Conservation (phyloP, 768 basidiomycete genomes). For the Trametes gibbosa region DNA sequence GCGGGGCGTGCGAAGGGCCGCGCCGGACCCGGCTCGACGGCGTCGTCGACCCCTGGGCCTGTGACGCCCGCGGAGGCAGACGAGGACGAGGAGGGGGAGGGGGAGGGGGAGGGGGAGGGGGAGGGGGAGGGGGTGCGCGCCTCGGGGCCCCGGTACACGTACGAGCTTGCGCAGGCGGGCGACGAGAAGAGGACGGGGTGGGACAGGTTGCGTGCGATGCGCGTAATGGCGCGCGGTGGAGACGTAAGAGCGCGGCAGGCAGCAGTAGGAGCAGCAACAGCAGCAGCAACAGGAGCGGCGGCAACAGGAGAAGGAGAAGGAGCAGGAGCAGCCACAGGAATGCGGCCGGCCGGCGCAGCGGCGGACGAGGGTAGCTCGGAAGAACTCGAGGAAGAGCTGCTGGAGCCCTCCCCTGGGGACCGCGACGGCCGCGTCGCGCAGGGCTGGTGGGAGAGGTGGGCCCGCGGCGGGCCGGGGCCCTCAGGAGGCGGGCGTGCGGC, state of each 20-base stretch:
- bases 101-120: not conserved
- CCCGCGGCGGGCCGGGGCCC: slow-evolving; percentile 26
- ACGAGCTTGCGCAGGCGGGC: too few relatives aligned
- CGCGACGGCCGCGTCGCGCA: slow-evolving; percentile 33
- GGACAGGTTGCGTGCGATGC: too few relatives aligned
- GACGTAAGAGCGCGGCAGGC: not conserved
- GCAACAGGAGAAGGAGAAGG: too few relatives aligned
- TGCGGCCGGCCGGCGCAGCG: too few relatives aligned
- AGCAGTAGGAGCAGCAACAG: too few relatives aligned
- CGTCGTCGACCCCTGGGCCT: slow-evolving; percentile 36
- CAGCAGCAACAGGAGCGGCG: too few relatives aligned
- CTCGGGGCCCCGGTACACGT: too few relatives aligned
- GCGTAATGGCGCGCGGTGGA: not conserved
- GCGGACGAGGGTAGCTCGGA: slow-evolving; percentile 12
- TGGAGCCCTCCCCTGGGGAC: not conserved
- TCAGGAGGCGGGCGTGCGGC: not conserved
- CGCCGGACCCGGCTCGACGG: slow-evolving; percentile 24
- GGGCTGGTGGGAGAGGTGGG: slow-evolving; percentile 56
- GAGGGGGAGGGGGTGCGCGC: not conserved
- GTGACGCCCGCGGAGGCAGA: slow-evolving; percentile 23
- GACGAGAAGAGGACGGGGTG: too few relatives aligned
- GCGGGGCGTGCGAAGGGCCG: slow-evolving; percentile 16
- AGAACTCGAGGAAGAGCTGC: slow-evolving; percentile 13
- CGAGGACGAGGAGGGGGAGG: slow-evolving; percentile 28
- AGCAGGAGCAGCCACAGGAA: too few relatives aligned